Evolutionary conservation across 164 flowering plant species (phyloP).

Genomic region (Aristolochia fimbriata): DNA sequence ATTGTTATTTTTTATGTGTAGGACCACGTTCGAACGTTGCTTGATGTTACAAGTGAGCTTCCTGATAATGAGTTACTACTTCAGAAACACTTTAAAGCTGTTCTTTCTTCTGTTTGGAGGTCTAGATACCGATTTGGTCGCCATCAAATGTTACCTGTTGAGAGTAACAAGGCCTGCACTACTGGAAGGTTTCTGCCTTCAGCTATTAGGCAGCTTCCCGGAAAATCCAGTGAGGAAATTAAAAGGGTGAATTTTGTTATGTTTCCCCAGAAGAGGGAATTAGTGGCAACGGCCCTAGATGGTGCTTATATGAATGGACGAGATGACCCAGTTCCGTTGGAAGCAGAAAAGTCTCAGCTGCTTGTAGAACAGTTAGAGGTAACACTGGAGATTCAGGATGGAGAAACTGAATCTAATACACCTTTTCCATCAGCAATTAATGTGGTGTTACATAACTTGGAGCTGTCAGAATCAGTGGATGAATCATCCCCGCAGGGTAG

Average conservation of each 20-base stretch:
- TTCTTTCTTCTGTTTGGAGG: slow-evolving; percentile 84
- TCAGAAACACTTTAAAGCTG: slow-evolving; percentile 84
- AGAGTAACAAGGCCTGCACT: slow-evolving; percentile 22
- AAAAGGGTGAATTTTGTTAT: slow-evolving; percentile 29
- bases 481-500: slow-evolving; percentile 11
- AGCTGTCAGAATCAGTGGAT: slow-evolving; percentile 14
- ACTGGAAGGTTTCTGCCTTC: slow-evolving; percentile 22
- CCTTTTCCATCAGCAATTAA: slow-evolving; percentile 42
- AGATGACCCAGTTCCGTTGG: slow-evolving; percentile 19
- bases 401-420: slow-evolving; percentile 16
- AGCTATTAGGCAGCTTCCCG: slow-evolving; percentile 14
- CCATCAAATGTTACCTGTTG: slow-evolving; percentile 17
- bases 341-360: slow-evolving; percentile 24
- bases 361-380: slow-evolving; percentile 44
- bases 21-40: slow-evolving; percentile 58
- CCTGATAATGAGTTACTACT: slow-evolving; percentile 68
- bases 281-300: slow-evolving; percentile 56
- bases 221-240: slow-evolving; percentile 16
- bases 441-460: slow-evolving; percentile 38
- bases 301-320: slow-evolving; percentile 19
- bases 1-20: slow-evolving; percentile 14
- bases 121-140: slow-evolving; percentile 16
- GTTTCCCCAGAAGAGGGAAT: slow-evolving; percentile 30
- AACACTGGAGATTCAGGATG: slow-evolving; percentile 42
- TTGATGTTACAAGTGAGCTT: slow-evolving; percentile 57